These are phyloP conservation scores for Populus nigra DNA, from an alignment of 345 rosid genomes.

Conservation along the genomic window DNA sequence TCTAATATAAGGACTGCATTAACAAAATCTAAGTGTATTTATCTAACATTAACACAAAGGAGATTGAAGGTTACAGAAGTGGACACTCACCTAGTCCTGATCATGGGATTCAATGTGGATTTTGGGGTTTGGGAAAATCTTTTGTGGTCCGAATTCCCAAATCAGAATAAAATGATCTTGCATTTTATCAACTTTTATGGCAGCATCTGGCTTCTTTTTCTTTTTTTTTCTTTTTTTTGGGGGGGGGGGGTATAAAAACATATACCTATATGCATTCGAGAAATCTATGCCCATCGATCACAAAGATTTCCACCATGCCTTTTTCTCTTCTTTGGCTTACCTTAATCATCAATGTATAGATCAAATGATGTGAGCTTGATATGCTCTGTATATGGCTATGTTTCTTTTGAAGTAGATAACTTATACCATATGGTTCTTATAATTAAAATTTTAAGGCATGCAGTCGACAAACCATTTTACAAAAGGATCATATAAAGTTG, in stretches of 20 bases:
- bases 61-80: neutral
- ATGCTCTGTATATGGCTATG: no score
- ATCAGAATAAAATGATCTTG: neutral
- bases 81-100: constrained; percentile 17
- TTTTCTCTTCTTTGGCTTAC: no score
- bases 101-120: constrained; percentile 4
- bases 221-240: no score
- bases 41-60: neutral
- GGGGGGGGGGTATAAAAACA: neutral
- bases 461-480: neutral
- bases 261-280: no score
- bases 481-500: neutral
- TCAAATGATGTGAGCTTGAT: neutral
- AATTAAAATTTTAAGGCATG: neutral
- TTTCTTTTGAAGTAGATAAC: neutral
- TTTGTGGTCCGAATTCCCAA: constrained; percentile 6
- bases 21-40: no score
- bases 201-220: no score
- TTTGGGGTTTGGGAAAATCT: constrained; percentile 10
- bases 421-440: neutral
- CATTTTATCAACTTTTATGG: neutral
- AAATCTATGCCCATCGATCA: no score
- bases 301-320: neutral
- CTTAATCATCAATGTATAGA: no score
- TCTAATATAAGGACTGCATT: no score